Base-by-base conservation (phyloP, 306 rosid genomes). In the Cercis canadensis region DNA sequence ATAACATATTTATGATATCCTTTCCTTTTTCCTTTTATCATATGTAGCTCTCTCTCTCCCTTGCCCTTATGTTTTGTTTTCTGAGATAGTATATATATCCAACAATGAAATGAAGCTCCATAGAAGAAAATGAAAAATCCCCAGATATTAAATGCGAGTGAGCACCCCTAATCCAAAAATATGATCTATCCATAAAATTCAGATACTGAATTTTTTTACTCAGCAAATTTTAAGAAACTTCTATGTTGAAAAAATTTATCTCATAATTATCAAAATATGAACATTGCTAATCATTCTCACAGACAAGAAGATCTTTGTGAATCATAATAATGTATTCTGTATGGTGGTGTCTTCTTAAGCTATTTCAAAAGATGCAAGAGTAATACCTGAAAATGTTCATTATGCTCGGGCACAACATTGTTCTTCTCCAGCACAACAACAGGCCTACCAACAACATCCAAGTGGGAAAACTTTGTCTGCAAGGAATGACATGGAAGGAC, bases 401-500 rank as follows among this genome's bases (percentile, higher is more conserved):
- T 87, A 85, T 95, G 99, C 85, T 91, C 99, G 4, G 99, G 96
- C 65, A 95, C 96, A 17, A 78, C 92, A 76, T 95, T 87, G 57
- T 74, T 85, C 83, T 95, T 95, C 84, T 86, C 96, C 75, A 95
- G 85, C 68, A 82, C 96, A 78, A 85, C 82, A 65, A 95, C 97
- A 37, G 97, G 99, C 76, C 99, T 87, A 76, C 99, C 99, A 65
- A 60, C 91, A 86, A 91, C 21, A 82, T 95, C 97, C 90, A 95
- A 79, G 87, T 91, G 97, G 74, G 99, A 91, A 69, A 89, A n/a
- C 81, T 95, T 91, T 63, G 90, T 85, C 99, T 95, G 95, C 74
- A 79, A 76, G 41, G 44, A 77, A 76, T 75, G 57, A 62, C 19
- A 66, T 9, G 50, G 37, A 72, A 49, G 36, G 32, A 58, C 69